These are phyloP conservation scores for Extremus antarcticus DNA, from an alignment of 495 filamentous ascomycete species.

Conservation along the genomic window DNA sequence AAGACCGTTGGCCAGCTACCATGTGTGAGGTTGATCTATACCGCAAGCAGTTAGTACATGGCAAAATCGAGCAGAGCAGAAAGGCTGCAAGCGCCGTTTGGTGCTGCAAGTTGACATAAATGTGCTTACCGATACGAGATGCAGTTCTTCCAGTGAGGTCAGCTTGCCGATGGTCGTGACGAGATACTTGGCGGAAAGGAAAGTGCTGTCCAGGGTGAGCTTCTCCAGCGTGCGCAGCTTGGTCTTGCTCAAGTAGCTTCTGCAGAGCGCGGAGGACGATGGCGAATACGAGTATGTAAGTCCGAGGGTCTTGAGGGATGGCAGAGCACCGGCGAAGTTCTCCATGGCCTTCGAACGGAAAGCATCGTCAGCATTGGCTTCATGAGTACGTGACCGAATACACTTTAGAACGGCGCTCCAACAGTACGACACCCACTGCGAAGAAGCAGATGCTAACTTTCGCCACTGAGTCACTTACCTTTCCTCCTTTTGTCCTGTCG, in stretches of 20 bases:
- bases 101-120: too few relatives aligned
- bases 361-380: too few relatives aligned
- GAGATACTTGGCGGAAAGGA: not conserved
- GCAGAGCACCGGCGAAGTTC: not conserved
- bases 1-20: conserved; percentile 12
- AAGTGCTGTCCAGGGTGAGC: conserved; percentile 1
- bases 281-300: conserved; percentile 2
- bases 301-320: not conserved
- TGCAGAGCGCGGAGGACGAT: not conserved
- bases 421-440: too few relatives aligned
- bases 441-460: too few relatives aligned
- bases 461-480: not conserved
- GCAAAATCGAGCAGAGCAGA: too few relatives aligned
- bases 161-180: not conserved
- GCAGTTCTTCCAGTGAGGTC: conserved; percentile 1
- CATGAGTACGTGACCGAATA: too few relatives aligned
- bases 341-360: not conserved
- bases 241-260: not conserved
- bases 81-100: too few relatives aligned
- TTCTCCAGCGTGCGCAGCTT: conserved; percentile 2
- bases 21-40: conserved; percentile 3
- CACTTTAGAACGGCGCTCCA: too few relatives aligned
- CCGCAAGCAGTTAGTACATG: not conserved
- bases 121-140: not conserved
- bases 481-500: not conserved